phyloP scores from a whole-genome alignment of 2,329 filamentous ascomycete genomes.

The Penicillium sp. region DNA sequence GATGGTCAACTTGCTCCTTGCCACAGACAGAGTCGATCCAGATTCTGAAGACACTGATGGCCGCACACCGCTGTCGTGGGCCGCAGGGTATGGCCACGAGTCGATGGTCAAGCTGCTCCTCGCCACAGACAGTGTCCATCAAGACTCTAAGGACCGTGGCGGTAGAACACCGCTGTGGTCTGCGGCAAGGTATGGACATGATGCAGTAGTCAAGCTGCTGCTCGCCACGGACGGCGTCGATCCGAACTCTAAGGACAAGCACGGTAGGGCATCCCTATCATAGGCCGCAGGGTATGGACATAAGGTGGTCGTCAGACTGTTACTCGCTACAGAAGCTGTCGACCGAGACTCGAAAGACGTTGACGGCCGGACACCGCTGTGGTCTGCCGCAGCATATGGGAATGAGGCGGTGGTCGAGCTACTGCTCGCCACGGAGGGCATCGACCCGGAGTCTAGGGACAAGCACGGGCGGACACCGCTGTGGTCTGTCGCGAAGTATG shows the following conservation, averaged over 20 bases:
- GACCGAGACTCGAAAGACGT: not conserved
- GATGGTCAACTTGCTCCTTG: not conserved
- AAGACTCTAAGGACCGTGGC: not conserved
- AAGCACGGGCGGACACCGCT: too few species aligned
- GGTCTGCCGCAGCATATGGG: not conserved
- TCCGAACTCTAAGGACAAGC: too few species aligned
- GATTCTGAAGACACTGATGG: not conserved
- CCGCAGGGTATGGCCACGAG: not conserved
- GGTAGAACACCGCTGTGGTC: too few species aligned
- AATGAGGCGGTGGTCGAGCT: not conserved
- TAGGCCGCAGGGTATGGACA: not conserved
- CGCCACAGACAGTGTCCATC: too few species aligned
- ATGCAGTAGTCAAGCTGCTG: not conserved
- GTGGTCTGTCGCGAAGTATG: too few species aligned
- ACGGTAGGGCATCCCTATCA: not conserved
- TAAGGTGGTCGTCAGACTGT: not conserved
- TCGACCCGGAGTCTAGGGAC: not conserved
- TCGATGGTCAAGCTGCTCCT: not conserved
- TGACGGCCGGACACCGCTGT: not conserved
- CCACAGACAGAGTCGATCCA: not conserved
- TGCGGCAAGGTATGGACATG: too few species aligned
- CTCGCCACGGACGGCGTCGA: too few species aligned
- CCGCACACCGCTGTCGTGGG: not conserved
- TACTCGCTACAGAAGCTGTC: not conserved
- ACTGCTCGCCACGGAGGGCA: not conserved